Conservation (phyloP, 495 filamentous ascomycete genomes). For the Bryoglossum gracile region DNA sequence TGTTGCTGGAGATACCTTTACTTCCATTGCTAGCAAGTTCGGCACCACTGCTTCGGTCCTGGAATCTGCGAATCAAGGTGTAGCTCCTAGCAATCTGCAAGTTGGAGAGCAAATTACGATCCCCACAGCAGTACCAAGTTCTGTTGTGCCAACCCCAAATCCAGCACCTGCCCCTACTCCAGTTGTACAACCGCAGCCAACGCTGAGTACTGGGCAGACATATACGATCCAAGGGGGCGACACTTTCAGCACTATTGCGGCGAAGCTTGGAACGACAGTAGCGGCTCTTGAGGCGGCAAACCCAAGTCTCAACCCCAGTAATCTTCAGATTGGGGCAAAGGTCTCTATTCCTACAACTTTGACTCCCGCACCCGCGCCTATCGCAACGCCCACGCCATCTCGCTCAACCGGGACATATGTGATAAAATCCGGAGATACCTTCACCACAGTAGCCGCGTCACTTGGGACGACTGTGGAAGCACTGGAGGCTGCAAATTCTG, state of each 20-base stretch:
- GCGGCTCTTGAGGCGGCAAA: conserved; percentile 1
- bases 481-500: conserved; percentile 1
- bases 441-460: not conserved
- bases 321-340: not conserved
- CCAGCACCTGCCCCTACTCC: not conserved
- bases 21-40: no score
- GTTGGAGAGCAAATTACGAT: no score
- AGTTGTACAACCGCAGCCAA: not conserved
- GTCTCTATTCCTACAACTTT: not conserved
- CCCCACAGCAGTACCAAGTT: no score
- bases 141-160: not conserved
- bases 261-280: not conserved
- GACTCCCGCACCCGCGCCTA: not conserved
- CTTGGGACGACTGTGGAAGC: not conserved
- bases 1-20: no score
- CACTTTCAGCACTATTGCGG: conserved; percentile 4
- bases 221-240: conserved; percentile 9
- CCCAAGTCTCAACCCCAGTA: not conserved
- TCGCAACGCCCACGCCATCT: not conserved
- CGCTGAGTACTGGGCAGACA: no score
- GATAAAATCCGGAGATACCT: conserved; percentile 6
- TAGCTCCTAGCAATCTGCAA: no score
- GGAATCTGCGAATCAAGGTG: no score
- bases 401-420: not conserved
- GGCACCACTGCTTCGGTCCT: no score